Evolutionary conservation across 306 rosid genomes (phyloP).

Genomic region (Fagus crenata): DNA sequence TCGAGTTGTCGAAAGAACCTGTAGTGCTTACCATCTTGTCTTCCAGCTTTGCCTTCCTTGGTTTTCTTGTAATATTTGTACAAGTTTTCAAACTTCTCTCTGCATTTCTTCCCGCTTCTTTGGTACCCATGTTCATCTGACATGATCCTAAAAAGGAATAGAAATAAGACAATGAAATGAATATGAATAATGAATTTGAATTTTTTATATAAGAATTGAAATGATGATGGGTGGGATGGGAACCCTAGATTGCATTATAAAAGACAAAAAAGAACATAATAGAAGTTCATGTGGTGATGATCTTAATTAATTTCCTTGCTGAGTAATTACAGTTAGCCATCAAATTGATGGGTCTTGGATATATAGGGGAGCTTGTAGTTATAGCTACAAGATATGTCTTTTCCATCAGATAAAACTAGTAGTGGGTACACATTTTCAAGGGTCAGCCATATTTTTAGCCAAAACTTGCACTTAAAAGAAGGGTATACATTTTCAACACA

Average conservation of each 20-base stretch:
- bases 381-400: conserved; percentile 28
- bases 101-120: conserved; percentile 99
- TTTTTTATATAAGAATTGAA: background rate
- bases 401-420: conserved; percentile 27
- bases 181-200: conserved; percentile 2
- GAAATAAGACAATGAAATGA: background rate
- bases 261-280: background rate
- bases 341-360: conserved; percentile 30
- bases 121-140: conserved; percentile 84
- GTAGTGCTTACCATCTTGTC: conserved; percentile 96
- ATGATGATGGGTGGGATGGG: background rate
- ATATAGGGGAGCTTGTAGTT: conserved; percentile 28
- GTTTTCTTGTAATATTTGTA: conserved; percentile 98
- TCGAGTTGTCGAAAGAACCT: conserved; percentile 97
- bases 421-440: conserved; percentile 35
- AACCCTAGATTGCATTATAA: conserved; percentile 49
- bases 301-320: conserved; percentile 15
- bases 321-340: conserved; percentile 32
- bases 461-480: conserved; percentile 52
- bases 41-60: conserved; percentile 90
- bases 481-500: conserved; percentile 51
- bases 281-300: conserved; percentile 6
- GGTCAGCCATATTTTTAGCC: conserved; percentile 27
- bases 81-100: conserved; percentile 90
- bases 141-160: conserved; percentile 60